These are phyloP conservation scores for Morella rubra DNA, from an alignment of 306 rosid genomes.

Conservation along the genomic window DNA sequence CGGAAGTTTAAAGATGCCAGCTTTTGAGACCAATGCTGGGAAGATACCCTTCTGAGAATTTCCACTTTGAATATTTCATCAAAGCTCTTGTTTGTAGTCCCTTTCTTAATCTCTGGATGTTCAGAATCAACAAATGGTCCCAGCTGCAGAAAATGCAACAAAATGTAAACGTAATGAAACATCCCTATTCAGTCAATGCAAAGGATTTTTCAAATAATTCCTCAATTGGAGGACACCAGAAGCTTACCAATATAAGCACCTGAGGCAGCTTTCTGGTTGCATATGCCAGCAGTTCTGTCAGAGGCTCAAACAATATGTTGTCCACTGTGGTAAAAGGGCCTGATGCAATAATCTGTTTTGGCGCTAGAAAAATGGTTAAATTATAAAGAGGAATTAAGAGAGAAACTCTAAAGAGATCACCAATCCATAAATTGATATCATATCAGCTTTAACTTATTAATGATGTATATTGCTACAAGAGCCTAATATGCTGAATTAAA, in stretches of 20 bases:
- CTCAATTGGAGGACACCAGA: neutral
- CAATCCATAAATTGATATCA: slow-evolving; percentile 9
- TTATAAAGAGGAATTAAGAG: slow-evolving; percentile 16
- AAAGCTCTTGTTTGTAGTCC: slow-evolving; percentile 64
- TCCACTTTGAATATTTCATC: slow-evolving; percentile 73
- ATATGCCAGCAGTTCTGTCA: slow-evolving; percentile 72
- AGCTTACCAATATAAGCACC: slow-evolving; percentile 71
- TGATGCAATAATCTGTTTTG: slow-evolving; percentile 78
- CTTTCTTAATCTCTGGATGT: slow-evolving; percentile 82
- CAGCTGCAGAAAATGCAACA: slow-evolving; percentile 49
- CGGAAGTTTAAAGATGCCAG: neutral
- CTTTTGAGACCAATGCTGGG: neutral
- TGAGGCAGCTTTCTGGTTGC: slow-evolving; percentile 83
- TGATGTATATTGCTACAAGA: slow-evolving; percentile 11
- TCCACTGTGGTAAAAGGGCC: slow-evolving; percentile 92
- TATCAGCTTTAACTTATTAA: slow-evolving; percentile 4
- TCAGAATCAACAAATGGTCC: slow-evolving; percentile 95
- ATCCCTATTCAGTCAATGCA: slow-evolving; percentile 10
- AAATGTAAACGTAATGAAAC: slow-evolving; percentile 24
- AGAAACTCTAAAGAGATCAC: slow-evolving; percentile 7
- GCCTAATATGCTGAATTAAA: neutral
- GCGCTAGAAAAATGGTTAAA: slow-evolving; percentile 21
- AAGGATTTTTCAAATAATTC: neutral
- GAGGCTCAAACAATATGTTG: slow-evolving; percentile 87
- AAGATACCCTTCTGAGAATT: slow-evolving; percentile 69